phyloP scores from a whole-genome alignment of 1,284 basidiomycete species.

The Boletus subluridellus region DNA sequence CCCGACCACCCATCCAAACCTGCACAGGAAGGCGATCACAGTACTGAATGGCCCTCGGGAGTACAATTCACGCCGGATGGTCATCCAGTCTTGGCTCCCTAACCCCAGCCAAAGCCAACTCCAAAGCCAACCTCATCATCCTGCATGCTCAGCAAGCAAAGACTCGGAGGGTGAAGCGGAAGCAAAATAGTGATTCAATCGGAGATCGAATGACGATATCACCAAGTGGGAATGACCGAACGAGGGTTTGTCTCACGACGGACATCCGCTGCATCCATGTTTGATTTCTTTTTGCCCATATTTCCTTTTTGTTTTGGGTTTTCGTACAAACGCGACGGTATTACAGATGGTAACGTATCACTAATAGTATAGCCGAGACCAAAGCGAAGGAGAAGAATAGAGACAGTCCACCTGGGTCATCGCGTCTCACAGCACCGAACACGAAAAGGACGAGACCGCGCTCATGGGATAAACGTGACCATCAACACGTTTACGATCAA shows the following conservation, averaged over 20 bases:
- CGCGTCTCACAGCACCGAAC: background rate
- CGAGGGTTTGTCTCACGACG: background rate
- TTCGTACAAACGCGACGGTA: background rate
- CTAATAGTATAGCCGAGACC: constrained; percentile 1
- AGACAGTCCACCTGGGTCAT: constrained; percentile 1
- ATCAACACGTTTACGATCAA: constrained; percentile 69
- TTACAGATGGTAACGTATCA: constrained; percentile 16
- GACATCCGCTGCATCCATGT: background rate
- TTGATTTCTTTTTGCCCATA: background rate
- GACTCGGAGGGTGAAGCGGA: background rate
- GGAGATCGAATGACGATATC: constrained; percentile 1
- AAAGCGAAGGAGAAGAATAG: background rate
- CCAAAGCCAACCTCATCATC: background rate
- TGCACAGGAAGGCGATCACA: background rate
- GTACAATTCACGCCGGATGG: background rate
- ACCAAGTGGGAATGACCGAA: background rate
- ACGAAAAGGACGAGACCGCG: background rate
- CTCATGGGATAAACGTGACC: constrained; percentile 55
- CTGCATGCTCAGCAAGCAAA: too few relatives aligned
- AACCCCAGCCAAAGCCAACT: background rate
- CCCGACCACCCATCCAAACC: background rate
- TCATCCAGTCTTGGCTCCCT: background rate
- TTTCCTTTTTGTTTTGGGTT: constrained; percentile 11
- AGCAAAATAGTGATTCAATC: background rate
- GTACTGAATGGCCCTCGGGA: background rate